Conservation (phyloP, 2,329 filamentous ascomycete species). For the Pseudofabraea citricarpa region DNA sequence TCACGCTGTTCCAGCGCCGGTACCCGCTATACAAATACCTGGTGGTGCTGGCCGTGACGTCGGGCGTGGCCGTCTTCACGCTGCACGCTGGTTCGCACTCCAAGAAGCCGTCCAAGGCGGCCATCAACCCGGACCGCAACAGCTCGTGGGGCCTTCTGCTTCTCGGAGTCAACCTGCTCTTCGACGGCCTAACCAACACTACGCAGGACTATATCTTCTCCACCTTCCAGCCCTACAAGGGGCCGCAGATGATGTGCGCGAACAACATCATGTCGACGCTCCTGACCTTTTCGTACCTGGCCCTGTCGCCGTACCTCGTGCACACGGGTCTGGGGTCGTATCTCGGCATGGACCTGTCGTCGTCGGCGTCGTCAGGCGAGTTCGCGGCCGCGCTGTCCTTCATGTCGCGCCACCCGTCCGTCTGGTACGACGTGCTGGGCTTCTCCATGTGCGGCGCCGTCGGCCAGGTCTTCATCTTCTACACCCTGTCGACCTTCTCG, state of each 20-base stretch:
- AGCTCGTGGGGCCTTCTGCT: constrained; percentile 77
- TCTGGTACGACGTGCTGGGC: constrained; percentile 82
- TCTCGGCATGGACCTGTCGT: constrained; percentile 59
- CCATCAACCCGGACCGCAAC: constrained; percentile 48
- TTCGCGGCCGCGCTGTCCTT: constrained; percentile 76
- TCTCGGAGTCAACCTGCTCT: constrained; percentile 82
- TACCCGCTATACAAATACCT: constrained; percentile 97
- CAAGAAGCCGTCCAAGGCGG: constrained; percentile 34
- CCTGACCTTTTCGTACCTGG: constrained; percentile 71
- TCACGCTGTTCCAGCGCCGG: constrained; percentile 80
- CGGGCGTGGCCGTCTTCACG: constrained; percentile 92
- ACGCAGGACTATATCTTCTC: constrained; percentile 94
- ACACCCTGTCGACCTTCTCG: constrained; percentile 88
- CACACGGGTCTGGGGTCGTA: constrained; percentile 59
- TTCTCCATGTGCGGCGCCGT: constrained; percentile 89
- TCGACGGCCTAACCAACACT: constrained; percentile 93
- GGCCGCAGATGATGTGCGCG: constrained; percentile 99
- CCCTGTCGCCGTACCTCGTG: constrained; percentile 76
- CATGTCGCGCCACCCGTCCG: constrained; percentile 71
- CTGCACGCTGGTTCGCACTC: constrained; percentile 68
- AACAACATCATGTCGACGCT: constrained; percentile 84
- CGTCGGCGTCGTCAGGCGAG: constrained; percentile 56
- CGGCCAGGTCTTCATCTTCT: constrained; percentile 96
- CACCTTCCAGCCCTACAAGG: constrained; percentile 73
- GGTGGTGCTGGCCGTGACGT: constrained; percentile 85